These are phyloP conservation scores for Gelatoporia subvermispora DNA, from an alignment of 768 basidiomycete genomes.

Conservation along the genomic window DNA sequence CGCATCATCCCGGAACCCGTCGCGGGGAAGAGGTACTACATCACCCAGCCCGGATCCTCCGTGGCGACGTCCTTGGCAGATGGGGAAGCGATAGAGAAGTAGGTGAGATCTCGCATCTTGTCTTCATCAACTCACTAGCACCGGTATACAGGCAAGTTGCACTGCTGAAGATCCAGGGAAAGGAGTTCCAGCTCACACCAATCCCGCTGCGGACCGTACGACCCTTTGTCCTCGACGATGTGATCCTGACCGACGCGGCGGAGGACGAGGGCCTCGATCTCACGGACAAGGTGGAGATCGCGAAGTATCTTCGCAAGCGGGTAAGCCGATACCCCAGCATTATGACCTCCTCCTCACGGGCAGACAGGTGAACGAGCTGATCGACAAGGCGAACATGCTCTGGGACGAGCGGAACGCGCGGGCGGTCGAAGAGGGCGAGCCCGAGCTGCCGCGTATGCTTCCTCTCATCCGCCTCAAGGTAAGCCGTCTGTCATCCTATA, in stretches of 20 bases:
- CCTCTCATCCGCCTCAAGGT: constrained; percentile 87
- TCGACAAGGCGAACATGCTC: constrained; percentile 67
- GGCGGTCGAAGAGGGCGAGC: constrained; percentile 59
- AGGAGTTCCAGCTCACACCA: constrained; percentile 81
- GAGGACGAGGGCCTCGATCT: constrained; percentile 76
- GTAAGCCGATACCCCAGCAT: constrained; percentile 35
- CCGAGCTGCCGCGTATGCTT: constrained; percentile 64
- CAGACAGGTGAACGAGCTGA: constrained; percentile 70
- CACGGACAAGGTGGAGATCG: constrained; percentile 77
- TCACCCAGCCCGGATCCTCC: constrained; percentile 92
- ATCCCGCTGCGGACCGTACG: constrained; percentile 88
- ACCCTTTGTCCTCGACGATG: constrained; percentile 87
- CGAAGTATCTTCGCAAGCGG: constrained; percentile 71
- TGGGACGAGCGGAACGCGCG: constrained; percentile 73
- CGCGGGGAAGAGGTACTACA: constrained; percentile 85
- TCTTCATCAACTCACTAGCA: constrained; percentile 1
- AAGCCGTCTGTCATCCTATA: neutral
- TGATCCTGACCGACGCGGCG: constrained; percentile 69
- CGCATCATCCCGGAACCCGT: constrained; percentile 88
- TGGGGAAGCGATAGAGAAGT: constrained; percentile 93
- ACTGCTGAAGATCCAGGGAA: constrained; percentile 80
- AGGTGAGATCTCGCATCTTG: neutral
- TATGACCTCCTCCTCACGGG: neutral
- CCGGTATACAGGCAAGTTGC: constrained; percentile 72
- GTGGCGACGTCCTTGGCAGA: constrained; percentile 93